A percentile compares a stretch with the other conserved stretches of the same genome.
Evolutionary conservation across 495 filamentous ascomycete species (phyloP).

Genomic region (Penicillium antarcticum): DNA sequence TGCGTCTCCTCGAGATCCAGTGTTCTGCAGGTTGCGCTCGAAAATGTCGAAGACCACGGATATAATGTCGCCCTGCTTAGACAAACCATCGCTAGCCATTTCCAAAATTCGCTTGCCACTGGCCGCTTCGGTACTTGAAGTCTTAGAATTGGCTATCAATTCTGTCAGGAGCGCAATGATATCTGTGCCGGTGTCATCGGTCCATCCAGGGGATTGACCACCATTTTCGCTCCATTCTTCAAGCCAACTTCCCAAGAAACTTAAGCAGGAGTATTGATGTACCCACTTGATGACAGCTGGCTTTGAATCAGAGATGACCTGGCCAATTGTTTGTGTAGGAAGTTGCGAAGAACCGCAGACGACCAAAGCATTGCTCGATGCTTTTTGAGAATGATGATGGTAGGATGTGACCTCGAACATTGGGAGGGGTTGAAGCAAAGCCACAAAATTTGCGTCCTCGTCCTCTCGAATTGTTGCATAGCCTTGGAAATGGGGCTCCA

Average conservation of each 20-base stretch:
- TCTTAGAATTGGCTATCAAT: slow-evolving; percentile 43
- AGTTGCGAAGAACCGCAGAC: slow-evolving; percentile 42
- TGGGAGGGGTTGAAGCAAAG: slow-evolving; percentile 37
- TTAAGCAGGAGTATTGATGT: slow-evolving; percentile 72
- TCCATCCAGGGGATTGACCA: slow-evolving; percentile 31
- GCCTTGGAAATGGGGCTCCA: slow-evolving; percentile 60
- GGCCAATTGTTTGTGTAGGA: slow-evolving; percentile 63
- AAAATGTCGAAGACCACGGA: slow-evolving; percentile 79
- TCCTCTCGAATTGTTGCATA: slow-evolving; percentile 79
- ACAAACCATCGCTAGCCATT: slow-evolving; percentile 69
- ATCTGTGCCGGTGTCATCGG: slow-evolving; percentile 54
- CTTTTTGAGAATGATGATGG: slow-evolving; percentile 14
- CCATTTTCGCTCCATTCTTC: slow-evolving; percentile 50
- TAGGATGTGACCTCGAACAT: slow-evolving; percentile 32
- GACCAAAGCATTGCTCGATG: slow-evolving; percentile 31
- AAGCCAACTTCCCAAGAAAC: slow-evolving; percentile 72
- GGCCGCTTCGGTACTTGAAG: slow-evolving; percentile 24
- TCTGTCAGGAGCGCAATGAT: slow-evolving; percentile 61
- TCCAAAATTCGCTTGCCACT: slow-evolving; percentile 57
- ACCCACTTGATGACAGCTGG: slow-evolving; percentile 67
- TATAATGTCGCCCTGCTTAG: slow-evolving; percentile 72
- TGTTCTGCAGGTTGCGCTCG: slow-evolving; percentile 67
- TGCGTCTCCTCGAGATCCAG: slow-evolving; percentile 49
- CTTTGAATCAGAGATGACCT: slow-evolving; percentile 63
- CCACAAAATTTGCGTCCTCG: slow-evolving; percentile 67